A percentile compares a stretch with the other conserved stretches of the same genome.
Evolutionary conservation across 2,329 filamentous ascomycete species (phyloP).

Genomic region (Furcasterigmium furcatum): DNA sequence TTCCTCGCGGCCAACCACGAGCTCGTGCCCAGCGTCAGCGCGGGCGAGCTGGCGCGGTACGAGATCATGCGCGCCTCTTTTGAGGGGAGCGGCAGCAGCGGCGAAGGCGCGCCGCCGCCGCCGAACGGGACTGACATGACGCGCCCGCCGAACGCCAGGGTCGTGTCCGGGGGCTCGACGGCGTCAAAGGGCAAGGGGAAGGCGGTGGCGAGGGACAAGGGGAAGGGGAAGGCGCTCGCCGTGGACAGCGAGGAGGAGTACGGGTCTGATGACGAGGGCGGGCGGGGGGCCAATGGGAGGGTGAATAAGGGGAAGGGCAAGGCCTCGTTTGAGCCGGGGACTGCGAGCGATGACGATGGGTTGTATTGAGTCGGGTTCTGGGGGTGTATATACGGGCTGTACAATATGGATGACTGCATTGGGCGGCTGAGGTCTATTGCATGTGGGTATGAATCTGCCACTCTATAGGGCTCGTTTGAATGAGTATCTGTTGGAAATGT

Average conservation of each 20-base stretch:
- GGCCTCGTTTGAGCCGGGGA: constrained; percentile 49
- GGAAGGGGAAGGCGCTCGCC: constrained; percentile 32
- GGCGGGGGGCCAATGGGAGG: constrained; percentile 12
- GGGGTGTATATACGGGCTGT: neutral
- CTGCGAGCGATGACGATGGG: constrained; percentile 54
- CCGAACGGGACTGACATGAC: too few species aligned
- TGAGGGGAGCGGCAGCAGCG: constrained; percentile 52
- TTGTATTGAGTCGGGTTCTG: constrained; percentile 40
- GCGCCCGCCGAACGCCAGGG: constrained; percentile 6
- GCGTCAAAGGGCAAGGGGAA: constrained; percentile 30
- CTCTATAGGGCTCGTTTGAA: too few species aligned
- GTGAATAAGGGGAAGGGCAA: constrained; percentile 53
- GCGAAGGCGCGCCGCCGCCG: constrained; percentile 6
- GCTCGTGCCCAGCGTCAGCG: constrained; percentile 89
- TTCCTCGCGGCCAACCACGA: constrained; percentile 80
- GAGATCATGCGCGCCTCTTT: constrained; percentile 80
- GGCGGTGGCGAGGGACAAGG: constrained; percentile 29
- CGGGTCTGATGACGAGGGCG: constrained; percentile 23
- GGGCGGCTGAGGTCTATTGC: too few species aligned
- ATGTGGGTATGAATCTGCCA: too few species aligned
- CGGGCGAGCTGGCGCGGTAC: constrained; percentile 89
- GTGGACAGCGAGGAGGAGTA: constrained; percentile 27
- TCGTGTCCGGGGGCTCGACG: constrained; percentile 17
- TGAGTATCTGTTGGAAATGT: too few species aligned
- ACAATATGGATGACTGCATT: too few species aligned